Evolutionary conservation across 1,139 yeast species (phyloP).

Genomic region (Debaryomyces subglobosus): DNA sequence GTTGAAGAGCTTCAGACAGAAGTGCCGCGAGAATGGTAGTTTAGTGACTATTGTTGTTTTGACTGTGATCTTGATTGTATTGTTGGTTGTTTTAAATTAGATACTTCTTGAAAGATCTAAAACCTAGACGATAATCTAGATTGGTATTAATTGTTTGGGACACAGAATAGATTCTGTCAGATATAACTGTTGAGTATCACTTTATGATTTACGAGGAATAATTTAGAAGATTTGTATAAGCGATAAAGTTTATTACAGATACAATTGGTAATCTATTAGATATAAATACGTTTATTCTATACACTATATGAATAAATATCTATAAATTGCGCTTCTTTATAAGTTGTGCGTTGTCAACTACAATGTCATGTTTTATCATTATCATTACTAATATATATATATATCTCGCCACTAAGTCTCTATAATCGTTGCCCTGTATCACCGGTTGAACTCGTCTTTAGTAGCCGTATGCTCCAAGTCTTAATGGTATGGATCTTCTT

Average conservation of each 20-base stretch:
- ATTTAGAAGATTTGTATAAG: background rate
- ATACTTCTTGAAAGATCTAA: background rate
- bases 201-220: too few species aligned
- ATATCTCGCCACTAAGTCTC: background rate
- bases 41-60: constrained; percentile 69
- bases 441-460: background rate
- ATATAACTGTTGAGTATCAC: too few species aligned
- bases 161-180: background rate
- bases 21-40: constrained; percentile 70
- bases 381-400: background rate
- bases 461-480: background rate
- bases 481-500: constrained; percentile 23
- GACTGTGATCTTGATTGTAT: constrained; percentile 57
- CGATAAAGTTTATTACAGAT: background rate
- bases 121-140: background rate
- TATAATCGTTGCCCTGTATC: constrained; percentile 1
- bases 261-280: background rate
- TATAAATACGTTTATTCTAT: background rate
- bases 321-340: background rate
- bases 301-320: background rate
- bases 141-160: background rate
- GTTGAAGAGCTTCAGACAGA: constrained; percentile 55
- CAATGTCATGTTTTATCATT: background rate
- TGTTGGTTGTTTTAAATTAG: constrained; percentile 61
- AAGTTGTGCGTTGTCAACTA: background rate